Evolutionary conservation across 352 stramenopile genomes (phyloP).

Genomic region (Pythium brassicae): DNA sequence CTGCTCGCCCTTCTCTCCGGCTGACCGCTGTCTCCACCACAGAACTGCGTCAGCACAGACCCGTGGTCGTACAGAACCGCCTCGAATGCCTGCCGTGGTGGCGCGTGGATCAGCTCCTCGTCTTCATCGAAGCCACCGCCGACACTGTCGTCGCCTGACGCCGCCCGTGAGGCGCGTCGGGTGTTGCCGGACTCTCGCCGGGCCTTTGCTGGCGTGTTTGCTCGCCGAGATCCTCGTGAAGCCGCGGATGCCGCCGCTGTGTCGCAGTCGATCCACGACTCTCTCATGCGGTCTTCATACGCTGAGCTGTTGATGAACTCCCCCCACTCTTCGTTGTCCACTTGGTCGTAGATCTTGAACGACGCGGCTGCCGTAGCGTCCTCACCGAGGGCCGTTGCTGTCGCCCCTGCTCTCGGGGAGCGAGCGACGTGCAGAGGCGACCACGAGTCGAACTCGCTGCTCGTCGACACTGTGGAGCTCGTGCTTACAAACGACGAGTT

Average conservation of each 20-base stretch:
- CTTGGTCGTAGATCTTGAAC: conserved; percentile 34
- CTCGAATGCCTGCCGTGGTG: conserved; percentile 5
- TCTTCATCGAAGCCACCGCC: conserved; percentile 2
- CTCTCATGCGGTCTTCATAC: conserved; percentile 2
- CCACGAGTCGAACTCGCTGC: conserved; percentile 47
- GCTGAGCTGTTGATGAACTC: conserved; percentile 46
- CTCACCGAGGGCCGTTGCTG: conserved; percentile 16
- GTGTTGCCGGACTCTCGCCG: neutral
- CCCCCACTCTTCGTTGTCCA: conserved; percentile 49
- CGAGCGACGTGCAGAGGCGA: too few species aligned
- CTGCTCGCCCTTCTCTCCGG: neutral
- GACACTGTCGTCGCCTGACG: neutral
- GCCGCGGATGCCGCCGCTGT: neutral
- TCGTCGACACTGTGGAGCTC: conserved; percentile 21
- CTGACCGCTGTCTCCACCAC: neutral
- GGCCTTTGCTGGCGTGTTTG: neutral
- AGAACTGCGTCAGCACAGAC: neutral
- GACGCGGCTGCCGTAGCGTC: conserved; percentile 19
- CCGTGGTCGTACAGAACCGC: conserved; percentile 2
- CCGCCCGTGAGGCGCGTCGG: neutral
- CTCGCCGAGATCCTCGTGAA: neutral
- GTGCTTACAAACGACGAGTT: conserved; percentile 30
- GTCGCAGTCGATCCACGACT: neutral
- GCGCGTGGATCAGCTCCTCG: neutral
- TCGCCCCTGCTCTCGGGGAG: too few species aligned